phyloP scores from a whole-genome alignment of 2,329 filamentous ascomycete genomes.

The Diaporthe batatas region DNA sequence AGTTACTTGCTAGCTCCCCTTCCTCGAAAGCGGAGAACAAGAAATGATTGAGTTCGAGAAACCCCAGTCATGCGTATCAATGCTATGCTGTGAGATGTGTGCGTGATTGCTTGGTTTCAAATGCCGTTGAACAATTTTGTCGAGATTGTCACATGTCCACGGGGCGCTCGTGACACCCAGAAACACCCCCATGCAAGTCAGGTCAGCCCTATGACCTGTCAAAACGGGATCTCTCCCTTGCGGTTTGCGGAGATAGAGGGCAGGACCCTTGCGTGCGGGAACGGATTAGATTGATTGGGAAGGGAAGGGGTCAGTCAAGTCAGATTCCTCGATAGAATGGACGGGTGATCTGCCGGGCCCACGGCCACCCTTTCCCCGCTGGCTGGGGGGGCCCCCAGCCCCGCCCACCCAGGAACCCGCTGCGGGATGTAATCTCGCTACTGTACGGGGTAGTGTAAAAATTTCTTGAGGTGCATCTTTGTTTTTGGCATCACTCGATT shows the following conservation, averaged over 20 bases:
- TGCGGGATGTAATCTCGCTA: constrained; percentile 35
- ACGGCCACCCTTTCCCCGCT: background rate
- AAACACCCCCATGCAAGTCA: background rate
- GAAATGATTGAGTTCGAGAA: constrained; percentile 7
- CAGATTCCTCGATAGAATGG: too few species aligned
- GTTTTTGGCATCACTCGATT: background rate
- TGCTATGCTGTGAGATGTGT: background rate
- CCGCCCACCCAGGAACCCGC: constrained; percentile 1
- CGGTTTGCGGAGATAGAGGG: background rate
- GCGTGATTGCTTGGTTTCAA: background rate
- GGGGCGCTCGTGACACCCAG: background rate
- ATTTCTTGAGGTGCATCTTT: too few species aligned
- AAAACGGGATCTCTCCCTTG: constrained; percentile 1
- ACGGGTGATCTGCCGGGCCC: background rate
- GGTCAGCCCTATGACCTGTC: constrained; percentile 36
- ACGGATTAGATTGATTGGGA: background rate
- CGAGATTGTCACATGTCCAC: too few species aligned
- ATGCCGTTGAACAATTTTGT: background rate
- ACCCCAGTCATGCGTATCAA: background rate
- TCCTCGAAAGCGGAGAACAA: background rate
- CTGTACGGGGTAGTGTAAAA: background rate
- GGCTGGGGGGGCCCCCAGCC: background rate
- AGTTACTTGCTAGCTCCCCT: too few species aligned
- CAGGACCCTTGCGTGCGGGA: background rate
- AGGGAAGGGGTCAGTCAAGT: too few species aligned